Base-by-base conservation (phyloP, 140 eudicot genomes). In the Stevia rebaudiana region DNA sequence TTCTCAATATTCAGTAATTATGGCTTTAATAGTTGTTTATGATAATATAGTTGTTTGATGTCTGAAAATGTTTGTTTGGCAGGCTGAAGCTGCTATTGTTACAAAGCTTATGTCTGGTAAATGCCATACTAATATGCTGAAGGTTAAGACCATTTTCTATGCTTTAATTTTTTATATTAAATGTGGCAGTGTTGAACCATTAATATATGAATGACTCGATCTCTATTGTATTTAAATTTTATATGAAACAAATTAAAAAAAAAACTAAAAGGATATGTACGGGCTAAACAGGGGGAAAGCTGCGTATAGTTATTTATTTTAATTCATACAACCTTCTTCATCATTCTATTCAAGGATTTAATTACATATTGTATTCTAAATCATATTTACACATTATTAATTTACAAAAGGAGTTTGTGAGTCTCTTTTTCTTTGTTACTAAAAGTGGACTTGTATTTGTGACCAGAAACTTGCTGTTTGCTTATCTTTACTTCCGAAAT, bases 51-150 rank as follows among this genome's bases (percentile, higher is more conserved):
- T 3, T 37, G 3, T 69, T 19, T 58, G 37, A 56, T 48, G 52
- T 35, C 22, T 61, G 63, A 37, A 72, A n/a, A 61, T 44, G 7
- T 7, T 77, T 56, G 39, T 39, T 61, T 74, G 63, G 69, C 92
- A 92, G 96, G 89, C 65, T 72, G 96, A 87, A 79, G 84, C 84
- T 75, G 89, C 89, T 67, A 77, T 92, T 77, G 85, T 81, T 55
- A 70, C 75, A 23, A 88, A 78, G 65, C 43, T 88, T 61, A 77
- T 92, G 74, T 87, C 89, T 18, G 86, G 88, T 41, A 85, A 67
- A 74, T 85, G 80, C 82, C 74, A 63, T 72, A 42, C 71, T 43
- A 61, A 67, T 51, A 48, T 79, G 76, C 69, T 81, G 70, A 81
- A 85, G 96, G 98, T 92, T 64, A 64, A 75, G 57, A 31, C 74